phyloP scores from a whole-genome alignment of 768 basidiomycete species.

The Boletellus ananas region DNA sequence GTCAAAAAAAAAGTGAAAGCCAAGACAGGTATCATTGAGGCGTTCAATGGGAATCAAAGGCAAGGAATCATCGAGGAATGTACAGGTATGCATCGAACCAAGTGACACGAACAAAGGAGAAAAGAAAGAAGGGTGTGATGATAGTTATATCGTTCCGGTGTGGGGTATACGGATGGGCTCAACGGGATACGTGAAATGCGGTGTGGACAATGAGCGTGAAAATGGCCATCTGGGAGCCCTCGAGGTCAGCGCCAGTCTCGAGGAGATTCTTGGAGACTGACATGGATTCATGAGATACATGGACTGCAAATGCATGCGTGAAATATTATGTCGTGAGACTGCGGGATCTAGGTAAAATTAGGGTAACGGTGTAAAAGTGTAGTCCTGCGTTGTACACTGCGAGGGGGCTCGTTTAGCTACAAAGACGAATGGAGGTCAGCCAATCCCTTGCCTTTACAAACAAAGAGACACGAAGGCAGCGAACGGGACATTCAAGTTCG shows the following conservation, averaged over 20 bases:
- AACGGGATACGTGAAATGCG: constrained; percentile 22
- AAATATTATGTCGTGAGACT: constrained; percentile 28
- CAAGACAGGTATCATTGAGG: constrained; percentile 3
- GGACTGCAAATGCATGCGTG: constrained; percentile 21
- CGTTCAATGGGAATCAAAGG: constrained; percentile 6
- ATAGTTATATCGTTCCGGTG: constrained; percentile 26
- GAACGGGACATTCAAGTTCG: constrained; percentile 24
- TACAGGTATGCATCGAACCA: constrained; percentile 16
- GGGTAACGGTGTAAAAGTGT: constrained; percentile 23
- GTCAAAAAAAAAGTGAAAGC: neutral
- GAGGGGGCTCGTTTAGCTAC: constrained; percentile 2
- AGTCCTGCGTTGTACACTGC: constrained; percentile 28
- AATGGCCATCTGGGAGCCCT: constrained; percentile 24
- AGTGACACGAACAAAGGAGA: constrained; percentile 24
- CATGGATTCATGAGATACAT: constrained; percentile 29
- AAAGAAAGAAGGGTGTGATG: constrained; percentile 15
- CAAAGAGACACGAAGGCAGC: neutral
- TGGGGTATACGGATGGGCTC: constrained; percentile 22
- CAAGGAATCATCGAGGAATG: constrained; percentile 2
- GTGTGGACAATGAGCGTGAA: constrained; percentile 21
- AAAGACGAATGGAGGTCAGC: neutral
- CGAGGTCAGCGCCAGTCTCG: neutral
- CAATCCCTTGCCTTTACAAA: constrained; percentile 25
- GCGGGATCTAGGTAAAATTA: constrained; percentile 24
- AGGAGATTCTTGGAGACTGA: neutral